phyloP scores from a whole-genome alignment of 345 rosid genomes.

The Cardamine occulta region DNA sequence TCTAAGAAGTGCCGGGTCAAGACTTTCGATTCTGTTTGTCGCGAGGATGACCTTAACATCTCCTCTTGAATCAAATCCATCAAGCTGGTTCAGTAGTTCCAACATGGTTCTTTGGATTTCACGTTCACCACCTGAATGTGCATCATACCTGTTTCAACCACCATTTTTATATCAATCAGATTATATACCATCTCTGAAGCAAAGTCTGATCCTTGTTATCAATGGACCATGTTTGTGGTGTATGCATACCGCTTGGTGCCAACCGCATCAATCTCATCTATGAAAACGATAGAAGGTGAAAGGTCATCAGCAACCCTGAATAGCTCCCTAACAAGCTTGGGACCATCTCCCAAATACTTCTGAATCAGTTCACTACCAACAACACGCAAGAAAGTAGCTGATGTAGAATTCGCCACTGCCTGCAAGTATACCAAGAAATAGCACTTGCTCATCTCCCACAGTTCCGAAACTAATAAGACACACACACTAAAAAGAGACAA shows the following conservation, averaged over 20 bases:
- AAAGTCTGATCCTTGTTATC: neutral
- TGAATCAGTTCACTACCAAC: slow-evolving; percentile 98
- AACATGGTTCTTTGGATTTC: slow-evolving; percentile 99
- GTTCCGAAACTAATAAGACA: neutral
- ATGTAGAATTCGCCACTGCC: slow-evolving; percentile 98
- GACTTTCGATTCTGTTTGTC: slow-evolving; percentile 90
- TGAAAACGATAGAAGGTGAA: slow-evolving; percentile 94
- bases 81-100: slow-evolving; percentile 90
- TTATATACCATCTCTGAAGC: neutral
- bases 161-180: neutral
- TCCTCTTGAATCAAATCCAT: slow-evolving; percentile 97
- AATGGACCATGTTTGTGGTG: slow-evolving; percentile 26
- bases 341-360: slow-evolving; percentile 96
- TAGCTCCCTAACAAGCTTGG: slow-evolving; percentile 93
- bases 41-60: slow-evolving; percentile 98
- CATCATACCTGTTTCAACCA: slow-evolving; percentile 62
- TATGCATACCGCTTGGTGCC: slow-evolving; percentile 86
- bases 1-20: slow-evolving; percentile 96
- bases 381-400: slow-evolving; percentile 95
- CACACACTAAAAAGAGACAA: neutral
- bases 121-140: slow-evolving; percentile 96
- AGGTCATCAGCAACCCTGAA: slow-evolving; percentile 96
- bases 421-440: slow-evolving; percentile 39
- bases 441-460: slow-evolving; percentile 20
- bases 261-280: slow-evolving; percentile 97